phyloP scores from a whole-genome alignment of 163 green algal species.

The Chlamydomonas reinhardtii region DNA sequence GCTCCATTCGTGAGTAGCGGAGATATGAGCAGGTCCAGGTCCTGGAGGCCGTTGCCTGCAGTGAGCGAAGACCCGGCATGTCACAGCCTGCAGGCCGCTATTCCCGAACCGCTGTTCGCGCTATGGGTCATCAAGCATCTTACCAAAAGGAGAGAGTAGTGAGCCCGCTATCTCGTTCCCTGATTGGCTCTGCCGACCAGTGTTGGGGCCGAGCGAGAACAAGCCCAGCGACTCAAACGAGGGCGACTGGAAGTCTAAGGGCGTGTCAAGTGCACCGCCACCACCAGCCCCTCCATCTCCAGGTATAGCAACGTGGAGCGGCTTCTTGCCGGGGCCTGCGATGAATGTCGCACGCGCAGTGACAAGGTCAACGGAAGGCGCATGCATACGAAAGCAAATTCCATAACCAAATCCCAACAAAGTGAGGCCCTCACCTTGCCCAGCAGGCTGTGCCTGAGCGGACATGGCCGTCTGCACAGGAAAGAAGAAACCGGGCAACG shows the following conservation, averaged over 20 bases:
- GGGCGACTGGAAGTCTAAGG: conserved; percentile 27
- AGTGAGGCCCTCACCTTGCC: no score
- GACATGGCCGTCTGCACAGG: no score
- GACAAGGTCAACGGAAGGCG: neutral
- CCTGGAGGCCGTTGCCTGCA: conserved; percentile 22
- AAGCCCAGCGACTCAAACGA: conserved; percentile 40
- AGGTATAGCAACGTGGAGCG: conserved; percentile 4
- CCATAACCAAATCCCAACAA: no score
- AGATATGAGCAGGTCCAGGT: conserved; percentile 48
- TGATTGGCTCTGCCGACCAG: neutral
- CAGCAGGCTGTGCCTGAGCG: no score
- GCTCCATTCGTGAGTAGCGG: conserved; percentile 23
- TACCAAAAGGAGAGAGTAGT: conserved; percentile 29
- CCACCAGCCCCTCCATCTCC: neutral
- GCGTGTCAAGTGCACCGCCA: neutral
- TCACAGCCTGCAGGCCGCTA: neutral
- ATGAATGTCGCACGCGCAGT: neutral
- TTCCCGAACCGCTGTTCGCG: no score
- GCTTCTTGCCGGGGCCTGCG: neutral
- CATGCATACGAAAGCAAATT: neutral
- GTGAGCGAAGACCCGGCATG: neutral
- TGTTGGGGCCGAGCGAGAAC: no score
- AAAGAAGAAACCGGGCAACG: no score
- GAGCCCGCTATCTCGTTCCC: conserved; percentile 1
- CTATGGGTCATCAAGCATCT: neutral